A percentile compares a stretch with the other conserved stretches of the same genome.
Conservation (phyloP, 2,329 filamentous ascomycete genomes). For the Scedosporium boydii region DNA sequence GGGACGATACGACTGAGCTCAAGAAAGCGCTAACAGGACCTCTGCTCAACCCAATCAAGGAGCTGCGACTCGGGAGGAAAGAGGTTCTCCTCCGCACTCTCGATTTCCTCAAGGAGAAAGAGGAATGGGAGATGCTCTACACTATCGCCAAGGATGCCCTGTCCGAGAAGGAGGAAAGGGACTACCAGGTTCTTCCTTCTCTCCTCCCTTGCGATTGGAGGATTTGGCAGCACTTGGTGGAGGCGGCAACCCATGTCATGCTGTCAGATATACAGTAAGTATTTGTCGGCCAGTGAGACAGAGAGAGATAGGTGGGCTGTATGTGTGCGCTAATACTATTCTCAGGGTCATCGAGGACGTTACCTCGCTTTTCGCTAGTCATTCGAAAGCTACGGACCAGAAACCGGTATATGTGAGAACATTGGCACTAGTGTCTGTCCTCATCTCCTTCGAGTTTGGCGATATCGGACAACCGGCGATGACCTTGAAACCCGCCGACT, state of each 20-base stretch:
- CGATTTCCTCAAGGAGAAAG: constrained; percentile 23
- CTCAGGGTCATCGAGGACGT: constrained; percentile 18
- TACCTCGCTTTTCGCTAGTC: constrained; percentile 19
- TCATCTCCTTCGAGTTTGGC: constrained; percentile 22
- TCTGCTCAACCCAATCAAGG: constrained; percentile 29
- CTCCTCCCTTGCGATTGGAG: constrained; percentile 34
- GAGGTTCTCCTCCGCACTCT: constrained; percentile 34
- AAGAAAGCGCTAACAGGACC: constrained; percentile 27
- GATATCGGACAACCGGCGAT: constrained; percentile 8
- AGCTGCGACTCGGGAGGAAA: constrained; percentile 37
- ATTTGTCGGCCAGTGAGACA: not conserved
- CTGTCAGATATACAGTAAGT: constrained; percentile 8
- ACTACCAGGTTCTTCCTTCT: constrained; percentile 21
- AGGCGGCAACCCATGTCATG: constrained; percentile 15
- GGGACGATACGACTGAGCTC: constrained; percentile 32
- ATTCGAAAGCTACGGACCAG: constrained; percentile 18
- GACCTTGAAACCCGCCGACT: constrained; percentile 5
- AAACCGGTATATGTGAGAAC: constrained; percentile 30
- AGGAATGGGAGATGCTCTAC: constrained; percentile 33
- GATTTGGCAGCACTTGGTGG: constrained; percentile 23
- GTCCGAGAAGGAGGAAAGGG: constrained; percentile 21
- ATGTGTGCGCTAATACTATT: constrained; percentile 5
- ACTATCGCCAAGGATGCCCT: constrained; percentile 34
- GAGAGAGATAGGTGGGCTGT: too few relatives aligned
- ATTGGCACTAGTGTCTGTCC: constrained; percentile 27